Evolutionary conservation across 495 filamentous ascomycete genomes (phyloP).

Genomic region (Cercophora sp.): DNA sequence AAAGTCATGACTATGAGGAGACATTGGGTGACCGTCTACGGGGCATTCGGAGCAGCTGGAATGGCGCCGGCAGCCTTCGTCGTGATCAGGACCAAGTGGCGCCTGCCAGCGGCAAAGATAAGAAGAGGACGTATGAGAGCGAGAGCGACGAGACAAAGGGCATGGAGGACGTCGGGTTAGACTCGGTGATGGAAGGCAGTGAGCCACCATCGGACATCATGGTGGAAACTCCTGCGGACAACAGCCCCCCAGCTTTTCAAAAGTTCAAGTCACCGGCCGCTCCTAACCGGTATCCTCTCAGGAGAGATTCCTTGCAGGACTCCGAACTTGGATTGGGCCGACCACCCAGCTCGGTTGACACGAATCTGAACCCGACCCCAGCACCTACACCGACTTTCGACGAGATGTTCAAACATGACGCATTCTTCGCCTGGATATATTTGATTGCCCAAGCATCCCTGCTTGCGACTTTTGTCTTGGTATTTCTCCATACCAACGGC

Average conservation of each 20-base stretch:
- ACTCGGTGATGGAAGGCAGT: slow-evolving; percentile 54
- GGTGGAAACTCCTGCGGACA: slow-evolving; percentile 50
- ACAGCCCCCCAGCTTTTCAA: slow-evolving; percentile 81
- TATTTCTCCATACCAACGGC: slow-evolving; percentile 75
- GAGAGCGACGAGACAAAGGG: slow-evolving; percentile 58
- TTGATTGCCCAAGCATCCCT: slow-evolving; percentile 77
- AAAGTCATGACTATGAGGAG: slow-evolving; percentile 50
- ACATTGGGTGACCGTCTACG: slow-evolving; percentile 39
- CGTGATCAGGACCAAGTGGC: slow-evolving; percentile 28
- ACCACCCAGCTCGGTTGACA: slow-evolving; percentile 23
- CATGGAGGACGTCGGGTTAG: slow-evolving; percentile 86
- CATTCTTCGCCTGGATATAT: slow-evolving; percentile 89
- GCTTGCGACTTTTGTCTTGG: slow-evolving; percentile 80
- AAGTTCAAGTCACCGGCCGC: slow-evolving; percentile 54
- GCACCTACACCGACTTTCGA: slow-evolving; percentile 29
- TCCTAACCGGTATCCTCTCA: slow-evolving; percentile 20
- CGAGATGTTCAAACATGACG: slow-evolving; percentile 64
- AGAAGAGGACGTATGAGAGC: slow-evolving; percentile 24
- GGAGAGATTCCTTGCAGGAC: slow-evolving; percentile 22
- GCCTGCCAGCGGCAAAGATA: slow-evolving; percentile 40
- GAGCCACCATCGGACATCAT: slow-evolving; percentile 58
- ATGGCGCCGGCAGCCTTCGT: slow-evolving; percentile 43
- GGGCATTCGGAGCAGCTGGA: slow-evolving; percentile 61
- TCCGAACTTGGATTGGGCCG: slow-evolving; percentile 25
- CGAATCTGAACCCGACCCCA: slow-evolving; percentile 13